Evolutionary conservation across 768 basidiomycete genomes (phyloP).

Genomic region (Phaeotremella fagi): DNA sequence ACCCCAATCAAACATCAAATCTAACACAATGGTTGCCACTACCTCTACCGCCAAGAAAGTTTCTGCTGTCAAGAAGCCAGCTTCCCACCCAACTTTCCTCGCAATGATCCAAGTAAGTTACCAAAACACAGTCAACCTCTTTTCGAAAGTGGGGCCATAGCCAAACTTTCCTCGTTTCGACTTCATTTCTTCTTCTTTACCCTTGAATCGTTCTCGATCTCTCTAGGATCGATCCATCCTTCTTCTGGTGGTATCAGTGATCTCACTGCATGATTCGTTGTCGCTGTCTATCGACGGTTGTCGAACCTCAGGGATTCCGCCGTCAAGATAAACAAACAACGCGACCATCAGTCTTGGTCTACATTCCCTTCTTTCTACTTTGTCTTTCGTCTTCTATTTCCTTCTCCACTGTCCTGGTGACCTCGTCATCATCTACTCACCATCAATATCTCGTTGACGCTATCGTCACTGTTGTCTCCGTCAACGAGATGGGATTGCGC

Average conservation of each 20-base stretch:
- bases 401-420: background rate
- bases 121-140: background rate
- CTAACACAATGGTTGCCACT: conserved; percentile 45
- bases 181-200: too few species aligned
- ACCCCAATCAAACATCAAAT: too few species aligned
- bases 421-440: background rate
- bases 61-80: conserved; percentile 40
- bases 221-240: too few species aligned
- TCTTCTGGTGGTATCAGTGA: too few species aligned
- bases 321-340: too few species aligned
- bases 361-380: too few species aligned
- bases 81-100: conserved; percentile 55
- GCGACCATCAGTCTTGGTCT: too few species aligned
- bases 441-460: background rate
- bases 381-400: background rate
- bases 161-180: background rate
- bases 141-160: background rate
- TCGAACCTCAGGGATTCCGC: too few species aligned
- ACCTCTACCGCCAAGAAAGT: conserved; percentile 48
- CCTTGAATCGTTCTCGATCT: too few species aligned
- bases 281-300: too few species aligned
- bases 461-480: conserved; percentile 7
- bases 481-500: conserved; percentile 3
- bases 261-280: too few species aligned
- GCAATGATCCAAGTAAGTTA: conserved; percentile 53